These are phyloP conservation scores for Dothideomycetes sp. DNA, from an alignment of 2,329 filamentous ascomycete species.

Conservation along the genomic window DNA sequence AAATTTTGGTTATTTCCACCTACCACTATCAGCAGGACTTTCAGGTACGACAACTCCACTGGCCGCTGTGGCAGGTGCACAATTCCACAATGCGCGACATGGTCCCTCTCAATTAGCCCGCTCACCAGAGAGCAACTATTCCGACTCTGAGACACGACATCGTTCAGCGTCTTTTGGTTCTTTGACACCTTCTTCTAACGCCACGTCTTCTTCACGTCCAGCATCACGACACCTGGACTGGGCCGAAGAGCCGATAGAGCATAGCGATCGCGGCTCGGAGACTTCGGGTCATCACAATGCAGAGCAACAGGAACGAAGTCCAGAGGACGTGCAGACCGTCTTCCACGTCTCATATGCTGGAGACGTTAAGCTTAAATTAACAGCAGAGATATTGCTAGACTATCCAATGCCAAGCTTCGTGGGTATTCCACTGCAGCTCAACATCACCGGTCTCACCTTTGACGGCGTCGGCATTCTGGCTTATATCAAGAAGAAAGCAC, in stretches of 20 bases:
- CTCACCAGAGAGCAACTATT: constrained; percentile 10
- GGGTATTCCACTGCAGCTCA: constrained; percentile 85
- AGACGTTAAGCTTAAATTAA: constrained; percentile 77
- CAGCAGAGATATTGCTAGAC: constrained; percentile 89
- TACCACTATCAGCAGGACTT: constrained; percentile 60
- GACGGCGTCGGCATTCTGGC: constrained; percentile 90
- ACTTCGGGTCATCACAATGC: background rate
- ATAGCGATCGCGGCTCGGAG: constrained; percentile 13
- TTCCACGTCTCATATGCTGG: constrained; percentile 85
- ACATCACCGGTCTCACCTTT: constrained; percentile 90
- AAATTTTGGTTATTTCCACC: constrained; percentile 75
- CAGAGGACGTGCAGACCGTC: constrained; percentile 86
- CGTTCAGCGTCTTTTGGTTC: constrained; percentile 35
- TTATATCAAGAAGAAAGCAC: constrained; percentile 77
- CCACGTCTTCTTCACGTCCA: constrained; percentile 35
- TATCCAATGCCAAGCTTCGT: constrained; percentile 99
- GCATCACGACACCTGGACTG: constrained; percentile 31
- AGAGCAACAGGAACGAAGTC: constrained; percentile 52
- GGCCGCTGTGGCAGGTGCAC: constrained; percentile 67
- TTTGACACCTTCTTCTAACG: constrained; percentile 35
- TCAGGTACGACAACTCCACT: constrained; percentile 72
- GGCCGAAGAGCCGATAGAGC: constrained; percentile 17
- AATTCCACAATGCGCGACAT: constrained; percentile 40
- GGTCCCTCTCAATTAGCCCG: constrained; percentile 11
- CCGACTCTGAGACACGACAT: constrained; percentile 28